phyloP scores from a whole-genome alignment of 495 filamentous ascomycete genomes.

The Pyronema domesticum region DNA sequence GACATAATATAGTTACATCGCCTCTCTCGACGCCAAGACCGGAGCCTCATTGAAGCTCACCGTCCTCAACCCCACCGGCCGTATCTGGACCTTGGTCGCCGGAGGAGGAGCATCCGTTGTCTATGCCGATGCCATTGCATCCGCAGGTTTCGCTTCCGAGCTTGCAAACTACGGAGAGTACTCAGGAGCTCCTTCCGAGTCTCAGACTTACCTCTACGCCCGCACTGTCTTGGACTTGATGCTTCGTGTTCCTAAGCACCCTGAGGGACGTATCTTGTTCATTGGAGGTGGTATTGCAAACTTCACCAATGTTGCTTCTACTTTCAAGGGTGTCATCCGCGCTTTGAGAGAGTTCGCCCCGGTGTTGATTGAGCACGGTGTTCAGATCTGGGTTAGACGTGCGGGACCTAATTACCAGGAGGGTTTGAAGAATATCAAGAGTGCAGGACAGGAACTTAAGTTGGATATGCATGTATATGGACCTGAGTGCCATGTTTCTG shows the following conservation, averaged over 20 bases:
- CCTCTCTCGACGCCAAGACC: slow-evolving; percentile 96
- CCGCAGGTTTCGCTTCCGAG: slow-evolving; percentile 84
- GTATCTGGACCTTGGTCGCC: slow-evolving; percentile 95
- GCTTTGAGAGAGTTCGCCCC: slow-evolving; percentile 83
- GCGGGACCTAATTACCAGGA: slow-evolving; percentile 99
- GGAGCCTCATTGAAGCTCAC: slow-evolving; percentile 97
- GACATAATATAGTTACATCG: slow-evolving; percentile 46
- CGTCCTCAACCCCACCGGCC: slow-evolving; percentile 75
- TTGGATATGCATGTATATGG: slow-evolving; percentile 93
- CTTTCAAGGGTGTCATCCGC: slow-evolving; percentile 99
- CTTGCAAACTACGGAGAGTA: slow-evolving; percentile 99
- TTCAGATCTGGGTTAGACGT: slow-evolving; percentile 98
- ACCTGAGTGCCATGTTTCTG: slow-evolving; percentile 74
- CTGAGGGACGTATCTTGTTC: slow-evolving; percentile 94
- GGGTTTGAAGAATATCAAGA: slow-evolving; percentile 98
- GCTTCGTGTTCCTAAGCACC: slow-evolving; percentile 71
- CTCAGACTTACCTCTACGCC: slow-evolving; percentile 96
- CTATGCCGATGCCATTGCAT: slow-evolving; percentile 97
- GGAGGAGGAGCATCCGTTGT: slow-evolving; percentile 99
- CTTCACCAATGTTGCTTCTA: slow-evolving; percentile 94
- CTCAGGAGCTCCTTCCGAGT: slow-evolving; percentile 94
- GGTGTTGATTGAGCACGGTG: slow-evolving; percentile 83
- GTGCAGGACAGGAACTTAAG: slow-evolving; percentile 78
- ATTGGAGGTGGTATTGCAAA: slow-evolving; percentile 99
- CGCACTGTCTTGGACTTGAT: slow-evolving; percentile 92